A percentile compares a stretch with the other conserved stretches of the same genome.
These are phyloP conservation scores for Quercus gilva DNA, from an alignment of 306 rosid species.

Conservation along the genomic window DNA sequence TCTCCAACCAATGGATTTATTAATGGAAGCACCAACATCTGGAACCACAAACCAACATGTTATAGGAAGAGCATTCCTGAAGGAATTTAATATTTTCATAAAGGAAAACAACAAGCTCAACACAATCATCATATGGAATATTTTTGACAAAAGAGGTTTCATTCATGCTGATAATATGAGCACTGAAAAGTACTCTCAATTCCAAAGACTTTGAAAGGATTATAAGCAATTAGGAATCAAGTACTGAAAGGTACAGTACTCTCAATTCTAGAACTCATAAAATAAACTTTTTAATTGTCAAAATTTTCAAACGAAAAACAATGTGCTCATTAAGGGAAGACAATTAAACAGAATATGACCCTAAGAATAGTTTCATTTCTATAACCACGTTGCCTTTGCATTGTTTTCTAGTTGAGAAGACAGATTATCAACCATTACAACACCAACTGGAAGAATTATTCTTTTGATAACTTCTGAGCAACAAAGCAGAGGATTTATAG, in stretches of 20 bases:
- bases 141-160: background rate
- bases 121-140: background rate
- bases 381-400: background rate
- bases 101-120: background rate
- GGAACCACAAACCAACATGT: slow-evolving; percentile 15
- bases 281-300: background rate
- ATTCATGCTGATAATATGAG: background rate
- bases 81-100: background rate
- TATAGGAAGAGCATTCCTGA: background rate
- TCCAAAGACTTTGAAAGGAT: background rate
- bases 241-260: too few species aligned
- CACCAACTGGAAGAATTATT: background rate
- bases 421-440: background rate
- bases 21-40: slow-evolving; percentile 75
- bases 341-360: background rate
- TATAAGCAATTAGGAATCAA: background rate
- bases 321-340: too few species aligned
- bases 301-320: too few species aligned
- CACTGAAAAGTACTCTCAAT: background rate
- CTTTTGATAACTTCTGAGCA: background rate
- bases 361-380: background rate
- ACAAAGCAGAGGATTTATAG: background rate
- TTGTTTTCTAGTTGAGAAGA: background rate
- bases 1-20: slow-evolving; percentile 83
- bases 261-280: background rate